Base-by-base conservation (phyloP, 2,329 filamentous ascomycete species). In the Chrysoporthe deuterocubensis region DNA sequence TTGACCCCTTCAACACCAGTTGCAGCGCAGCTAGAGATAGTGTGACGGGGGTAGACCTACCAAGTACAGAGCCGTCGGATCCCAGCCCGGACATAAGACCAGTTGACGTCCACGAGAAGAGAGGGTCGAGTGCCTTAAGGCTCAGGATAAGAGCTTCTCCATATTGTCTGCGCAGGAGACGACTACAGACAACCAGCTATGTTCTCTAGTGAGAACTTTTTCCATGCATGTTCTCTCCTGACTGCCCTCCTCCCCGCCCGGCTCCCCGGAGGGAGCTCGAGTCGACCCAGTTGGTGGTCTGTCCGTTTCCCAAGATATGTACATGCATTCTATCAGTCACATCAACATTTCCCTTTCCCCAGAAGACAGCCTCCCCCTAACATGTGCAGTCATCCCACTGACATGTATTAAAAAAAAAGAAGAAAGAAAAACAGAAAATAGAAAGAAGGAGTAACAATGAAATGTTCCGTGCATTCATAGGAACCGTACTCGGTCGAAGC, bases 111-210 rank as follows among this genome's bases (percentile, higher is more conserved):
- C 50, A 26, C 26, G 26, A 26, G 26, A 26, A 26, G 18, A 54
- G 5, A 32, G 26, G 5, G 21, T 54, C 21, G 26, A 56, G 32
- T 46, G 56, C 34, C 56, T 37, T 32, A 21, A 61, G 44, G 54
- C 57, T 40, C 16, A 42, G 56, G 65, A 42, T 64, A 67, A 65
- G 34, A 62, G 42, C 62, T 69, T 67, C 61, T 62, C 26, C 52
- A 62, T 69, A 69, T 69, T 67, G 67, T 61, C 65, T 69, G 67
- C 56, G 61, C 50, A 61, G 64, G 67, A 57, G 54, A 64, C 65
- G 32, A 64, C 67, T 69, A 69, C 58, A 67, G 61, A 67, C 65
- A 69, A 64, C 26, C 61, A 64, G 65, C 67, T 69, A 66, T 57
- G 57, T 56, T 62, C 59, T 46, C 62, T 50, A 40, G 32, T 34